These are phyloP conservation scores for Vararia minispora DNA, from an alignment of 768 basidiomycete genomes.

Conservation along the genomic window DNA sequence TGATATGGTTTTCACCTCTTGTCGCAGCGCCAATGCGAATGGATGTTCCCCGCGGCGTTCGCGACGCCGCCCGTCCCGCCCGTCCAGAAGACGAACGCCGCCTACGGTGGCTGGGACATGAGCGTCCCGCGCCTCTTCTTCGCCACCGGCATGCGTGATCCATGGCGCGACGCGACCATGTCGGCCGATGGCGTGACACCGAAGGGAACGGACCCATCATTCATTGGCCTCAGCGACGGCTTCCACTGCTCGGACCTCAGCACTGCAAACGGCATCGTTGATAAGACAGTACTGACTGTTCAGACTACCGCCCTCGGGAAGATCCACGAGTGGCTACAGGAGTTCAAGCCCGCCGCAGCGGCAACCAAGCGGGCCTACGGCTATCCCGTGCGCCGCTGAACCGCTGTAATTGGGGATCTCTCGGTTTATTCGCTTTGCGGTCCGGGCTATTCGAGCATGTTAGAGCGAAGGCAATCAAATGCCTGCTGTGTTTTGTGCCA, in stretches of 20 bases:
- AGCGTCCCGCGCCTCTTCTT: conserved; percentile 16
- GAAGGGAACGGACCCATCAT: conserved; percentile 10
- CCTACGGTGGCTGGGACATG: conserved; percentile 15
- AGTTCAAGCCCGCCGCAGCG: no score
- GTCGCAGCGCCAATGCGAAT: conserved; percentile 12
- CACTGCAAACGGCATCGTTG: neutral
- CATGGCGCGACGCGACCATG: conserved; percentile 16
- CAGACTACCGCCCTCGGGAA: neutral
- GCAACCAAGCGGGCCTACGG: no score
- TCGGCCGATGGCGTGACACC: conserved; percentile 13
- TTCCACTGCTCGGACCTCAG: conserved; percentile 17
- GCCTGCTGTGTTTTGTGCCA: no score
- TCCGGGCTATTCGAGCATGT: no score
- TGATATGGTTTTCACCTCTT: neutral
- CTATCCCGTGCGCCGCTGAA: no score
- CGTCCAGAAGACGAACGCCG: conserved; percentile 9
- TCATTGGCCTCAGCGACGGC: conserved; percentile 14
- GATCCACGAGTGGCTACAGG: no score
- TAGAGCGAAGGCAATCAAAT: no score
- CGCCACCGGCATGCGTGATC: conserved; percentile 16
- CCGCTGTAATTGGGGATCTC: no score
- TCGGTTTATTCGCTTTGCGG: no score
- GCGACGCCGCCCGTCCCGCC: conserved; percentile 10
- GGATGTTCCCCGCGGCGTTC: conserved; percentile 14
- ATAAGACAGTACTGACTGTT: neutral